Conservation (phyloP, 495 filamentous ascomycete genomes). For the Umbilicaria muhlenbergii region DNA sequence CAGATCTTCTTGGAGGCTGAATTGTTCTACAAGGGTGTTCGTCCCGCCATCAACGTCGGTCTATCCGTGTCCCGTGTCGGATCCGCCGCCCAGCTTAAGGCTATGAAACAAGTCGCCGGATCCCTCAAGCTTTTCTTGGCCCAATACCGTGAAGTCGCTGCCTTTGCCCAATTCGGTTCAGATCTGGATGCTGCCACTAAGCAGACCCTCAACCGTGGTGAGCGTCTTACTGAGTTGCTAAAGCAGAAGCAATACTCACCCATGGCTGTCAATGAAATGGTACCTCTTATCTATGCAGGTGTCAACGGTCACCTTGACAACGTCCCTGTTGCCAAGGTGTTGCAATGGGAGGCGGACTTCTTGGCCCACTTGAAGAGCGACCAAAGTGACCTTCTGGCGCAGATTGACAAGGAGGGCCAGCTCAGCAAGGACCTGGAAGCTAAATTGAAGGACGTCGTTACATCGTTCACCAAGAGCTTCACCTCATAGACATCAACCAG, state of each 20-base stretch:
- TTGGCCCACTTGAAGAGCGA: conserved; percentile 77
- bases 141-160: conserved; percentile 99
- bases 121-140: conserved; percentile 99
- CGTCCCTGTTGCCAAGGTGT: conserved; percentile 75
- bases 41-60: conserved; percentile 99
- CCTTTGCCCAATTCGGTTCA: conserved; percentile 99
- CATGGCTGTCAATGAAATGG: conserved; percentile 99
- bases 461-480: conserved; percentile 89
- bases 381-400: conserved; percentile 66
- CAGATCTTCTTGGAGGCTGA: conserved; percentile 99
- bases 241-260: conserved; percentile 99
- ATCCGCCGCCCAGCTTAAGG: conserved; percentile 98
- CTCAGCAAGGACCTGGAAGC: conserved; percentile 89
- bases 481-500: conserved; percentile 13
- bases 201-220: conserved; percentile 96
- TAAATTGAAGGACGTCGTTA: conserved; percentile 65
- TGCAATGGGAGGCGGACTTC: conserved; percentile 88
- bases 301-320: conserved; percentile 88
- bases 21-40: conserved; percentile 99
- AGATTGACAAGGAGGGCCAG: conserved; percentile 92
- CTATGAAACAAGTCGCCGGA: conserved; percentile 99
- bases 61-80: conserved; percentile 99
- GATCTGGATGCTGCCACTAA: conserved; percentile 98
- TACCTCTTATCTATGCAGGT: conserved; percentile 98
- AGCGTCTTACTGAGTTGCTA: conserved; percentile 96